A percentile compares a stretch with the other conserved stretches of the same genome.
Conservation (phyloP, 768 basidiomycete genomes). For the Boletus sensibilis region DNA sequence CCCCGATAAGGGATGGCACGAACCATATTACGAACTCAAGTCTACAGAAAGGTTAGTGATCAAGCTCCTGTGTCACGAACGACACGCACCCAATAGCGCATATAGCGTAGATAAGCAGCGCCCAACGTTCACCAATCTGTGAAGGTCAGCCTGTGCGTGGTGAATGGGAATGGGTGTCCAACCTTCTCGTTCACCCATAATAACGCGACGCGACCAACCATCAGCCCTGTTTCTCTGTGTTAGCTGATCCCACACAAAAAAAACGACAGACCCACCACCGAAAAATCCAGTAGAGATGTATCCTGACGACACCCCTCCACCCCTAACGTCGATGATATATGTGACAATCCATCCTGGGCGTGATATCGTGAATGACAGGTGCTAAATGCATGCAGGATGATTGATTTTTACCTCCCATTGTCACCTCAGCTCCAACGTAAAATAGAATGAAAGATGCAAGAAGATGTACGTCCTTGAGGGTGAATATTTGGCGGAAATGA, state of each 20-base stretch:
- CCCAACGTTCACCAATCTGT: slow-evolving; percentile 34
- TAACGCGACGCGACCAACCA: slow-evolving; percentile 30
- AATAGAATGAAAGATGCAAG: slow-evolving; percentile 45
- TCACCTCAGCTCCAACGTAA: slow-evolving; percentile 55
- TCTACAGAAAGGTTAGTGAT: slow-evolving; percentile 28
- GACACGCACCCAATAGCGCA: slow-evolving; percentile 30
- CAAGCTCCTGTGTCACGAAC: neutral
- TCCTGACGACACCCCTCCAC: slow-evolving; percentile 45
- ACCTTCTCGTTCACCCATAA: slow-evolving; percentile 32
- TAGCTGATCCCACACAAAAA: neutral
- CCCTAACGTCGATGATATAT: slow-evolving; percentile 44
- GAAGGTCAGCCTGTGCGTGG: neutral
- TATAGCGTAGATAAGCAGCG: slow-evolving; percentile 29
- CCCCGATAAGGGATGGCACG: slow-evolving; percentile 61
- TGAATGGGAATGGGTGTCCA: neutral
- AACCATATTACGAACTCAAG: slow-evolving; percentile 71
- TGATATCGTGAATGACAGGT: neutral
- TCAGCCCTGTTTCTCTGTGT: slow-evolving; percentile 19
- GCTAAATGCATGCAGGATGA: neutral
- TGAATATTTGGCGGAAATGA: slow-evolving; percentile 47
- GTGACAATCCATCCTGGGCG: slow-evolving; percentile 65
- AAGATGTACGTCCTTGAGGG: slow-evolving; percentile 41
- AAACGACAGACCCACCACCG: slow-evolving; percentile 15
- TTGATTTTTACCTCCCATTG: slow-evolving; percentile 40
- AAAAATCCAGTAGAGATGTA: slow-evolving; percentile 47